Percentiles rank a stretch among this genome's conserved stretches.
Evolutionary conservation across 768 basidiomycete genomes (phyloP).

Genomic region (Kwoniella dendrophila): DNA sequence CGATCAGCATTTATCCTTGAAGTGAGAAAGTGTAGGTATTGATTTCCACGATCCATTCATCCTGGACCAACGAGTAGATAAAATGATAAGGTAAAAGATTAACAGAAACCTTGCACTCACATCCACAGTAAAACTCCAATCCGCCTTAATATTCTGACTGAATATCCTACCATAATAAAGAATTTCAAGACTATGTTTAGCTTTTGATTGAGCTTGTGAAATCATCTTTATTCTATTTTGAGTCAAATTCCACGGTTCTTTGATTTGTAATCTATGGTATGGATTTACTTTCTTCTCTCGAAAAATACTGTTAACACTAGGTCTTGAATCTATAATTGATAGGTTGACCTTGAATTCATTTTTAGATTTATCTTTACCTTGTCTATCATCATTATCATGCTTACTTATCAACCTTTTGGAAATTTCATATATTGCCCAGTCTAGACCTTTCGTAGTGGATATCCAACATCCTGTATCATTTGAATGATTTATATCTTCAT

Average conservation of each 20-base stretch:
- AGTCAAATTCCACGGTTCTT: no score
- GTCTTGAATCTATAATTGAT: no score
- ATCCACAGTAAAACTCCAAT: slow-evolving; percentile 21
- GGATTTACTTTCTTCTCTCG: slow-evolving; percentile 1
- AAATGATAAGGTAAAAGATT: not conserved
- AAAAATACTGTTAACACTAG: not conserved
- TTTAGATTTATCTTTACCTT: not conserved
- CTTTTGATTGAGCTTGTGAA: not conserved
- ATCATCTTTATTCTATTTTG: no score
- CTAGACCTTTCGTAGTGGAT: slow-evolving; percentile 4
- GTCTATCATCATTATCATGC: not conserved
- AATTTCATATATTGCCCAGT: slow-evolving; percentile 21
- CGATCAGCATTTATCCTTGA: no score
- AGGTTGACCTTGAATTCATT: not conserved
- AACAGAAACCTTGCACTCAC: slow-evolving; percentile 18
- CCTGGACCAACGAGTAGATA: not conserved
- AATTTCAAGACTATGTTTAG: slow-evolving; percentile 21
- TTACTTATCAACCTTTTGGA: not conserved
- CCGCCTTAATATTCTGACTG: slow-evolving; percentile 26
- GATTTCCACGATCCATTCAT: not conserved
- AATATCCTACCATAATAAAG: slow-evolving; percentile 42
- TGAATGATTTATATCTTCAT: no score
- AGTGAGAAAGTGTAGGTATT: no score
- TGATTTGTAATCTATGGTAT: not conserved
- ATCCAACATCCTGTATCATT: slow-evolving; percentile 13